A percentile compares a stretch with the other conserved stretches of the same genome.
phyloP scores from a whole-genome alignment of 306 rosid species.

The Castanopsis chinensis region DNA sequence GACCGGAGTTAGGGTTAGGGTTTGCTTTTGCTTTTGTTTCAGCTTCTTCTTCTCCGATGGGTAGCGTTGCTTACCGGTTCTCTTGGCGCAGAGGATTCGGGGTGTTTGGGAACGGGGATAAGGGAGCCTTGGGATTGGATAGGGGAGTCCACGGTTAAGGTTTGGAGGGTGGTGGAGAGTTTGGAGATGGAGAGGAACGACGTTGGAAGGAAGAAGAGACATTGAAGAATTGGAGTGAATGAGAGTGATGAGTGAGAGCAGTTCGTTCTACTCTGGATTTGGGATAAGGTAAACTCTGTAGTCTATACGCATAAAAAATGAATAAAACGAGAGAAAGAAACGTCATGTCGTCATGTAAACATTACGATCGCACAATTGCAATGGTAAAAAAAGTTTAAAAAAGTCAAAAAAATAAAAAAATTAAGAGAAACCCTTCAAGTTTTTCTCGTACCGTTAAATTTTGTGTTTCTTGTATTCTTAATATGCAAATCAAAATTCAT shows the following conservation, averaged over 20 bases:
- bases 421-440: too few relatives aligned
- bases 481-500: too few relatives aligned
- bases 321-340: too few relatives aligned
- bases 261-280: background rate
- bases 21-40: conserved; percentile 53
- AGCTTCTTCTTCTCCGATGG: conserved; percentile 93
- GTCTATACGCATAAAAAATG: too few relatives aligned
- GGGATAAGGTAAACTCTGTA: conserved; percentile 20
- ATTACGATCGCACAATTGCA: too few relatives aligned
- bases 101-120: conserved; percentile 30
- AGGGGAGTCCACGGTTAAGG: conserved; percentile 14
- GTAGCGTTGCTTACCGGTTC: conserved; percentile 79
- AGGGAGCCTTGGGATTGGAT: conserved; percentile 7
- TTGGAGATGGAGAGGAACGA: conserved; percentile 17
- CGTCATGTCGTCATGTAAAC: too few relatives aligned
- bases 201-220: conserved; percentile 54
- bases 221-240: conserved; percentile 11
- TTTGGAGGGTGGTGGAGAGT: conserved; percentile 12
- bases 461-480: too few relatives aligned
- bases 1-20: conserved; percentile 12
- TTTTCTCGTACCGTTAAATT: too few relatives aligned
- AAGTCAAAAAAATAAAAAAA: too few relatives aligned
- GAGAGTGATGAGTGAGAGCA: background rate
- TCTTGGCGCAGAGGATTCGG: conserved; percentile 49
- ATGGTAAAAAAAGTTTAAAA: too few relatives aligned